phyloP scores from a whole-genome alignment of 2,329 filamentous ascomycete species.

The Epichloe hybrida region DNA sequence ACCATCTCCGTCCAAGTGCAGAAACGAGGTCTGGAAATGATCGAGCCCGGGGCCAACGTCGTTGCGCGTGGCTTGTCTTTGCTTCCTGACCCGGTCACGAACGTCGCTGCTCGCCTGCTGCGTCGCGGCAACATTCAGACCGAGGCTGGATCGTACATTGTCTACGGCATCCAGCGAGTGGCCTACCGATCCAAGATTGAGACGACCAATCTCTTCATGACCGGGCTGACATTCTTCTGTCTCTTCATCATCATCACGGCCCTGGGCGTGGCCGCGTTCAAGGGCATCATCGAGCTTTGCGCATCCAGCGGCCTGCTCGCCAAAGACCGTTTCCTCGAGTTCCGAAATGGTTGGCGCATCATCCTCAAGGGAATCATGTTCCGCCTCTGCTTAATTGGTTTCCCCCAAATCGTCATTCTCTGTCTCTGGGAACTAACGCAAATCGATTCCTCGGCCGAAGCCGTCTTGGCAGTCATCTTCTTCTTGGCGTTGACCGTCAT shows the following conservation, averaged over 20 bases:
- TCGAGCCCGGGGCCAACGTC: conserved; percentile 2
- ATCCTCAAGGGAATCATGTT: conserved; percentile 89
- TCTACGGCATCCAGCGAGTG: conserved; percentile 76
- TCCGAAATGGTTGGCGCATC: conserved; percentile 84
- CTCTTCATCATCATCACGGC: conserved; percentile 66
- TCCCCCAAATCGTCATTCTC: conserved; percentile 77
- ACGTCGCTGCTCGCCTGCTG: conserved; percentile 13
- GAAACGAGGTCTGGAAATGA: conserved; percentile 35
- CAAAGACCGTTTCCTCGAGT: conserved; percentile 75
- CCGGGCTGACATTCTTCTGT: conserved; percentile 76
- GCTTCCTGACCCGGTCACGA: conserved; percentile 27
- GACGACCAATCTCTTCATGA: conserved; percentile 83
- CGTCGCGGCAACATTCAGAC: conserved; percentile 39
- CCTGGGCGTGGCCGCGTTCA: conserved; percentile 62
- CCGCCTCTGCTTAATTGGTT: conserved; percentile 77
- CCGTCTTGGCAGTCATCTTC: conserved; percentile 79
- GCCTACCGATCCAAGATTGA: conserved; percentile 77
- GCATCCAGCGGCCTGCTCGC: conserved; percentile 66
- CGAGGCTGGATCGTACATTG: conserved; percentile 40
- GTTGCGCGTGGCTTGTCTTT: conserved; percentile 25
- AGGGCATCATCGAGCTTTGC: conserved; percentile 62
- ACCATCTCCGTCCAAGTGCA: conserved; percentile 72
- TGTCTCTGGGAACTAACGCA: conserved; percentile 87
- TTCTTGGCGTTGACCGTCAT: conserved; percentile 64
- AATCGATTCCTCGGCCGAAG: conserved; percentile 71